Base-by-base conservation (phyloP, 148 eudicot genomes). In the Heliosperma pusillum region DNA sequence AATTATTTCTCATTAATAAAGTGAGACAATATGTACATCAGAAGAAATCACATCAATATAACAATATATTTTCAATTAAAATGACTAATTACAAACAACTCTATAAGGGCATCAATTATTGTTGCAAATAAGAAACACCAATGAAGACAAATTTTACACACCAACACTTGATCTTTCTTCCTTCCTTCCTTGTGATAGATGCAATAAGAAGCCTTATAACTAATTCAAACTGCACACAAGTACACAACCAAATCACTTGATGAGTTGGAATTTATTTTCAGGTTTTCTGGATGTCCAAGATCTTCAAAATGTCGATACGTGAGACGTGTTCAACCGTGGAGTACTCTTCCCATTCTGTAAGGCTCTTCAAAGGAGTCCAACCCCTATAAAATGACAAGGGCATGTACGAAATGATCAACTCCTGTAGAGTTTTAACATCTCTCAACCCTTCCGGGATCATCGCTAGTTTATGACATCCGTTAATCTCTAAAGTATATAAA, bases 371-470 rank as follows among this genome's bases (percentile, higher is more conserved):
- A 36, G 76, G 80, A 72, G 26, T 19, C 44, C 60, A 57, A 4
- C 9, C 3, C 10, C 17, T 33, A 15, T 12, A 78, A 44, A 72
- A 78, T 19, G 80, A 53, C 9, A 36, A 55, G 2, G 76, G 80
- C 80, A 78, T 78, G 7, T 55, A 78, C 26, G 50, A 16, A 33
- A 78, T 33, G 10, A 16, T 12, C 57, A 71, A 24, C 65, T 78
- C 76, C 50, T 40, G 25, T 17, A 78, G 80, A 26, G 21, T 64
- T 56, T 22, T 5, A 19, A 78, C 25, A 55, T 7, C 56, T 19
- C 4, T 25, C 63, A 72, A 55, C 5, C 80, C 76, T 3, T 71
- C 57, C 36, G 76, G 80, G 13, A 71, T 53, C 72, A n/a, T 55
- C 57, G 55, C 2, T 65, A 72, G 76, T 36, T 72, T 78, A 69